Percentiles rank a stretch among this genome's conserved stretches.
phyloP scores from a whole-genome alignment of 176 grass and related monocot genomes.

The Zoysia pacifica region DNA sequence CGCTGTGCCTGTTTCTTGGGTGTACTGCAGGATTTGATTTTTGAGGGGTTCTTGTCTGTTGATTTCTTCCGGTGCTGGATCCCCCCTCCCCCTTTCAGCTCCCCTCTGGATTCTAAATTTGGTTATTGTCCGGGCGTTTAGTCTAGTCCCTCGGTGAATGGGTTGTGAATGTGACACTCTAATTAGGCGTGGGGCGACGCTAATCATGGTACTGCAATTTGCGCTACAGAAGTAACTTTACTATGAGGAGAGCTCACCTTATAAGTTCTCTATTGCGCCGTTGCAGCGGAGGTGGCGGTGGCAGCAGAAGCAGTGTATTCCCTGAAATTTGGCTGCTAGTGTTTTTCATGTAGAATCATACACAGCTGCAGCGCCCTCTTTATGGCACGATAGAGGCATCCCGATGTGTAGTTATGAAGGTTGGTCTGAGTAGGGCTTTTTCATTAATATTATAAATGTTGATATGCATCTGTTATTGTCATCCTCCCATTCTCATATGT shows the following conservation, averaged over 20 bases:
- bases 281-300: too few relatives aligned
- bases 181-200: neutral
- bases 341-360: too few relatives aligned
- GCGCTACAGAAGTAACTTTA: neutral
- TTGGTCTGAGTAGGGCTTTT: too few relatives aligned
- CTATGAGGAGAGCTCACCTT: neutral
- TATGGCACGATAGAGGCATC: too few relatives aligned
- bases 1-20: neutral
- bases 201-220: neutral
- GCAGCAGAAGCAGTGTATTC: neutral
- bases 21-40: neutral
- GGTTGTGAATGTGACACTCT: neutral
- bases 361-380: too few relatives aligned
- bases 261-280: neutral
- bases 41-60: neutral
- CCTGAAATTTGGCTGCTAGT: too few relatives aligned
- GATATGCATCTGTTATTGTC: too few relatives aligned
- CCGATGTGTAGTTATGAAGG: too few relatives aligned
- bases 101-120: neutral
- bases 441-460: too few relatives aligned
- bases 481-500: too few relatives aligned
- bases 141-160: neutral
- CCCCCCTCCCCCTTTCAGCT: neutral
- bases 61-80: neutral
- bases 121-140: neutral